Base-by-base conservation (phyloP, 371 early-diverging fungal genomes). In the Batkoa obscura region DNA sequence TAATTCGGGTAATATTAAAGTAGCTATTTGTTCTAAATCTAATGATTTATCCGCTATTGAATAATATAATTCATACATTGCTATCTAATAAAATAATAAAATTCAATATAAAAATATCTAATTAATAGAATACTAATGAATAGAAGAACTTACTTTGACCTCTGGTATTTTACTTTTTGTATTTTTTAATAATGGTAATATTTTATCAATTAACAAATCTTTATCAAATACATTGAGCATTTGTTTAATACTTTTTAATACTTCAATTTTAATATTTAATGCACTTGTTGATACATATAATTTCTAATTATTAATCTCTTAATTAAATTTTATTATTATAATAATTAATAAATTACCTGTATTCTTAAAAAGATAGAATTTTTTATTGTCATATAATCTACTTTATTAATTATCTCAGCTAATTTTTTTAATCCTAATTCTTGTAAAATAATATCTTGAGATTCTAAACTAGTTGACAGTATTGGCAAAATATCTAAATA, bases 141-240 rank as follows among this genome's bases (percentile, higher is more conserved):
- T 0, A 13, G 36, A 33, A 56, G 0, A 48, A 38, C 59, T 67
- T 75, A 81, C 80, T 67, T 86, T 72, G 3, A 90, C 79, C 0
- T 73, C 78, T 4, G 86, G 81, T 49, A 88, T 87, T 6, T 84
- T 78, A 38, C 83, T 80, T 62, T 79, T 82, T 55, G 85, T 87
- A 15, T 76, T 75, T 43, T 76, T 75, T 59, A 90, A 64, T 43
- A 84, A 38, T 3, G 90, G 88, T 6, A 90, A 66, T 41, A 90
- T 55, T 61, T 81, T 85, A 50, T 81, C 85, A 32, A 13, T 13
- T n/a, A 12, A 38, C 15, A 58, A 37, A 64, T 75, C 74, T 72
- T 80, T 81, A 57, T 87, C 87, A 51, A 90, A 60, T 1, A 74
- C 63, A 62, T 78, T 76, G 58, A 88, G 73, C 72, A 86, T 75